phyloP scores from a whole-genome alignment of 495 filamentous ascomycete species.

The Lichina pygmaea region DNA sequence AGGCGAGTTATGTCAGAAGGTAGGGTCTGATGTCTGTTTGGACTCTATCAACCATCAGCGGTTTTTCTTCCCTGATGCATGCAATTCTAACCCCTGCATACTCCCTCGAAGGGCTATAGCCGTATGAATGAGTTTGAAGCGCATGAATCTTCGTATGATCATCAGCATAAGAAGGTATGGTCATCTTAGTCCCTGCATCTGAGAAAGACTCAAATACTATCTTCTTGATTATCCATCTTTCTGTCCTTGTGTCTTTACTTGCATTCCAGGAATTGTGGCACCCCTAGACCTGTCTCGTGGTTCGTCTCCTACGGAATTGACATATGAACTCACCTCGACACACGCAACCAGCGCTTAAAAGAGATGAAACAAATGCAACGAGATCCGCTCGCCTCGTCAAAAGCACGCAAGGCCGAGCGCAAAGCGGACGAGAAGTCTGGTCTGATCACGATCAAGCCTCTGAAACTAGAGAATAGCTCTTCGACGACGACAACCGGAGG shows the following conservation, averaged over 20 bases:
- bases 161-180: slow-evolving; percentile 28
- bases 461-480: slow-evolving; percentile 6
- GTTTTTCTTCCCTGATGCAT: not conserved
- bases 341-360: slow-evolving; percentile 18
- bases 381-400: slow-evolving; percentile 25
- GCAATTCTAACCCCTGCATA: not conserved
- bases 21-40: not conserved
- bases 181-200: not conserved
- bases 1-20: slow-evolving; percentile 25
- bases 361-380: slow-evolving; percentile 34
- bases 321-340: too few species aligned
- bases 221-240: too few species aligned
- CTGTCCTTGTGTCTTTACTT: too few species aligned
- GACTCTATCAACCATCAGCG: not conserved
- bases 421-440: slow-evolving; percentile 2
- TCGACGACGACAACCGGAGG: slow-evolving; percentile 4
- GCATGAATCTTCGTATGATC: slow-evolving; percentile 43
- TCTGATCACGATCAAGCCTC: slow-evolving; percentile 11
- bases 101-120: slow-evolving; percentile 27
- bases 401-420: slow-evolving; percentile 16
- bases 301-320: too few species aligned
- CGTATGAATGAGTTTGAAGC: slow-evolving; percentile 46
- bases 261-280: too few species aligned
- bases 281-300: too few species aligned
- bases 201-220: too few species aligned